Conservation (phyloP, 345 rosid genomes). For the Noccaea caerulescens region DNA sequence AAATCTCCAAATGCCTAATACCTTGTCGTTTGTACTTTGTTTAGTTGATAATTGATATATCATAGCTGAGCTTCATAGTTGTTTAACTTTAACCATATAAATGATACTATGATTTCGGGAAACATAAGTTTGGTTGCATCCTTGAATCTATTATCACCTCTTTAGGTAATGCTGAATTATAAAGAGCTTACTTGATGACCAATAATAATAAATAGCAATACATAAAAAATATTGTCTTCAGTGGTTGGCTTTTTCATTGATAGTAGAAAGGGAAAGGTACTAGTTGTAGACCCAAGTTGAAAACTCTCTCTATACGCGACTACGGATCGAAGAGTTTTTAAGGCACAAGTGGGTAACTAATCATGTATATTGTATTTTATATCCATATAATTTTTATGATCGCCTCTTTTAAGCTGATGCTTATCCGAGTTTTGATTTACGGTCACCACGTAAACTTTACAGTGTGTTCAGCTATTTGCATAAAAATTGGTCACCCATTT, state of each 20-base stretch:
- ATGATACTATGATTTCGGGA: background rate
- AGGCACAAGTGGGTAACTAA: conserved; percentile 18
- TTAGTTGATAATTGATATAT: conserved; percentile 18
- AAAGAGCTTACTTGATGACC: conserved; percentile 20
- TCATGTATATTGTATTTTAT: background rate
- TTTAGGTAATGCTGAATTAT: conserved; percentile 3
- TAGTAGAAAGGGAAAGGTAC: conserved; percentile 32
- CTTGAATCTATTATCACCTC: background rate
- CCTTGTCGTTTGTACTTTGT: background rate
- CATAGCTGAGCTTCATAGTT: background rate
- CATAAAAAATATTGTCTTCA: background rate
- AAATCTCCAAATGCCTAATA: background rate
- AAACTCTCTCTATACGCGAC: background rate
- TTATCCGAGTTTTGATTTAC: background rate
- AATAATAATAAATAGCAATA: conserved; percentile 21
- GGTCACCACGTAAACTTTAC: background rate
- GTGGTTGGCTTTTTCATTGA: conserved; percentile 21
- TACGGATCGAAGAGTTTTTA: background rate
- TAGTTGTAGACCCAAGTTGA: conserved; percentile 29
- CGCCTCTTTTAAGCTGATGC: background rate
- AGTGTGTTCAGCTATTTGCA: background rate
- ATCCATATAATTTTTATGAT: background rate
- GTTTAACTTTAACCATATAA: background rate
- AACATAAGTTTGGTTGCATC: background rate
- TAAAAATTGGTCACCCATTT: background rate